Evolutionary conservation across 2,329 filamentous ascomycete genomes (phyloP), one percentile per base, ranked within the genome.

Genomic region (Fusarium penzigii): DNA sequence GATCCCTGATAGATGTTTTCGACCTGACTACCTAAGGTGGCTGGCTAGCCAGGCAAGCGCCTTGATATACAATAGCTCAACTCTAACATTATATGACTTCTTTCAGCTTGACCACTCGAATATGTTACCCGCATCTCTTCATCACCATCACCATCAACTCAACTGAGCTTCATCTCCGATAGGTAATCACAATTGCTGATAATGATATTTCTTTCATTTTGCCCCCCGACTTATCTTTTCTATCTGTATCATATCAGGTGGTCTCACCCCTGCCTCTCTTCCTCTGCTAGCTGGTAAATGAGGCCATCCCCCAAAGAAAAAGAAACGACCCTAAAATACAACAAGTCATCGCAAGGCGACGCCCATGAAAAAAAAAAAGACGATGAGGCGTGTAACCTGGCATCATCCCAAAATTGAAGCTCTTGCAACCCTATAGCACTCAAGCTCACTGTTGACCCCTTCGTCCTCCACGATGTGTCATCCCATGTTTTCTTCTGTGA

Each of bases 401-500:
- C 32, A 36, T 36, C 32, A 14, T 36, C 32, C 36, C 39, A 40
- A 17, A 17, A 16, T 17, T 40, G 10, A 36, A 36, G 32, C 32
- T 14, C 32, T 36, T 25, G 20, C 20, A 25, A 25, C 20, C 20
- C 20, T 25, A 7, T 25, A 25, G 32, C 32, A 36, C 32, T 36
- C 32, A 36, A 36, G 10, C 32, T 14, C 32, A 12, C 9, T 36
- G 32, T 36, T 25, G 13, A 36, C 32, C 32, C 13, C 32, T 36
- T 11, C 10, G 13, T 36, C 32, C 32, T 36, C 44, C 43, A 53
- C 46, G 43, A 51, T 47, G 40, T 41, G 44, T 46, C 42, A 14
- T 46, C 17, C 48, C 44, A 36, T 48, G 40, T 52, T 50, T 25
- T 46, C 53, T 48, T 44, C 42, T 47, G 45, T 44, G 47, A 34